Conservation (phyloP, 306 rosid genomes). For the Vigna hirtella region DNA sequence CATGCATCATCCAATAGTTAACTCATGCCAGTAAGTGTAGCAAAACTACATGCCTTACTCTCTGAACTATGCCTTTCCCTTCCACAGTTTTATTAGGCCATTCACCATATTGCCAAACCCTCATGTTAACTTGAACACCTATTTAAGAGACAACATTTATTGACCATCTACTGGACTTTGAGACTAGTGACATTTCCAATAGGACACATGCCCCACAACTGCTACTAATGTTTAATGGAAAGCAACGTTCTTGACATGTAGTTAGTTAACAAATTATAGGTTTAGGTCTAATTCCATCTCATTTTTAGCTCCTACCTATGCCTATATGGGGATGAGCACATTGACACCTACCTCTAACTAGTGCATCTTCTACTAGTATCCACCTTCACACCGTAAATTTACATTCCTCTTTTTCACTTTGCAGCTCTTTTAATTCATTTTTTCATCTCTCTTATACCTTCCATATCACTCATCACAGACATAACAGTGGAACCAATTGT, state of each 20-base stretch:
- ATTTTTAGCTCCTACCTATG: constrained; percentile 15
- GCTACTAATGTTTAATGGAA: constrained; percentile 37
- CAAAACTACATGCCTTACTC: constrained; percentile 25
- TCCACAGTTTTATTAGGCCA: constrained; percentile 33
- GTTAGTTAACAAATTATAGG: constrained; percentile 43
- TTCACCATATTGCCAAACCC: constrained; percentile 12
- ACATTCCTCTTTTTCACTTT: background rate
- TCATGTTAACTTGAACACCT: constrained; percentile 28
- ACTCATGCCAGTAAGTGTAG: constrained; percentile 1
- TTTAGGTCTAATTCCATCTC: constrained; percentile 28
- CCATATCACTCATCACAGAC: constrained; percentile 24
- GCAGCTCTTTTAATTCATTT: background rate
- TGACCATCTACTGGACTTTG: constrained; percentile 10
- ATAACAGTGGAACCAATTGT: constrained; percentile 10
- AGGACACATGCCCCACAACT: constrained; percentile 41
- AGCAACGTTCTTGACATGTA: constrained; percentile 42
- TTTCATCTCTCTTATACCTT: background rate
- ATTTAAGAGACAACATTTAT: constrained; percentile 21
- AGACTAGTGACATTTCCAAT: constrained; percentile 34
- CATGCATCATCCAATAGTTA: no score
- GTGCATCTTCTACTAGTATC: background rate
- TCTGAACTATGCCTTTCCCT: constrained; percentile 38
- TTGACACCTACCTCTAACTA: constrained; percentile 18
- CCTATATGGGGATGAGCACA: constrained; percentile 31
- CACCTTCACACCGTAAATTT: background rate